Conservation (phyloP, 768 basidiomycete genomes). For the Kwoniella sp. region DNA sequence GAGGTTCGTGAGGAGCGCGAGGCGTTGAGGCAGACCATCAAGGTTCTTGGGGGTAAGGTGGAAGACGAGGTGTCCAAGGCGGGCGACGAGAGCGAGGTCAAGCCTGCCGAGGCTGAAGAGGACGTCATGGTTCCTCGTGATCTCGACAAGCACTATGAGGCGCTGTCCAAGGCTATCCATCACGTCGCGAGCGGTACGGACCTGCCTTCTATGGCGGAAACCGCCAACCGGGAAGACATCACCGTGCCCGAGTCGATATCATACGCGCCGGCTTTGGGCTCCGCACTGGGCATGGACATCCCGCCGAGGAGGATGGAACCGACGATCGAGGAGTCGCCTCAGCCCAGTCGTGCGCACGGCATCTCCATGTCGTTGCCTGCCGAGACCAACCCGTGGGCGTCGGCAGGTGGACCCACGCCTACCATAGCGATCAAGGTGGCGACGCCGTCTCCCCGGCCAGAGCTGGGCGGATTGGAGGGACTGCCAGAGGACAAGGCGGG, state of each 20-base stretch:
- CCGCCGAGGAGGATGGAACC: background rate
- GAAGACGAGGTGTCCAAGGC: conserved; percentile 11
- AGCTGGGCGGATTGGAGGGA: background rate
- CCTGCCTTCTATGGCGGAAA: background rate
- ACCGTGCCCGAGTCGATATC: conserved; percentile 4
- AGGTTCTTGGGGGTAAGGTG: conserved; percentile 38
- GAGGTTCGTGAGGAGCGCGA: conserved; percentile 43
- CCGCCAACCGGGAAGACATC: no score
- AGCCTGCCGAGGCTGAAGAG: conserved; percentile 13
- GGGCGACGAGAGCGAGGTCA: conserved; percentile 6
- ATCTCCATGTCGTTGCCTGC: conserved; percentile 7
- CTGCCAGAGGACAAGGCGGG: background rate
- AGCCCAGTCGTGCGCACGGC: no score
- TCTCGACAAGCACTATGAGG: conserved; percentile 44
- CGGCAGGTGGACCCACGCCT: background rate
- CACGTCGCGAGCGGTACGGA: conserved; percentile 28
- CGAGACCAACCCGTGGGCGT: conserved; percentile 14
- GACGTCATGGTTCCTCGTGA: conserved; percentile 28
- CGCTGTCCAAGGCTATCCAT: conserved; percentile 38
- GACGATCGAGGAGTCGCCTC: no score
- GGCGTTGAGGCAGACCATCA: conserved; percentile 35
- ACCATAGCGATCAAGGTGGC: conserved; percentile 4
- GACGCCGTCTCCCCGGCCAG: conserved; percentile 6
- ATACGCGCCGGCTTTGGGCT: background rate
- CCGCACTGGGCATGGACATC: background rate